Base-by-base conservation (phyloP, 495 filamentous ascomycete genomes). In the Hamigera avellanea region DNA sequence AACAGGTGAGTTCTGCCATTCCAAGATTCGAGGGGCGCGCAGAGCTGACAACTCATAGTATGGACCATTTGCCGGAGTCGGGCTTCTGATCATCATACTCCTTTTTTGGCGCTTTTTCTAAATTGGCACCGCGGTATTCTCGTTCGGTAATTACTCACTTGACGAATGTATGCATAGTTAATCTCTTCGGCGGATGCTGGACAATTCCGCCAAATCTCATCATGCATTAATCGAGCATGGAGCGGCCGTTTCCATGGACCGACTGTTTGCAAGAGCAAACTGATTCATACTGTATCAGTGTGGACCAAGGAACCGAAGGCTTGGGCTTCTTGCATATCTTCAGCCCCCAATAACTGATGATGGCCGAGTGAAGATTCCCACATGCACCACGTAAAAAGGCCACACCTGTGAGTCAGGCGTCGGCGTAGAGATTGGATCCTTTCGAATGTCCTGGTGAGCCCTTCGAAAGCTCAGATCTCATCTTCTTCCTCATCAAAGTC, bases 401-500 rank as follows among this genome's bases (percentile, higher is more conserved):
- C n/a, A n/a, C n/a, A n/a, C n/a, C n/a, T n/a, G n/a, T n/a, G n/a
- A n/a, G n/a, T n/a, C n/a, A n/a, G n/a, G n/a, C n/a, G n/a, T n/a
- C n/a, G n/a, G n/a, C n/a, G n/a, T n/a, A n/a, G n/a, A n/a, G n/a
- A n/a, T n/a, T n/a, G n/a, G n/a, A n/a, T n/a, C n/a, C n/a, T n/a
- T n/a, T n/a, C n/a, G n/a, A n/a, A n/a, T n/a, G n/a, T n/a, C n/a
- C n/a, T n/a, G n/a, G n/a, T n/a, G n/a, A n/a, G n/a, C n/a, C 21
- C 17, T 15, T 16, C 17, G n/a, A 6, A 5, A 15, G 7, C 25
- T 15, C 14, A 94, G 35, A 95, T 87, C 59, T 98, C 93, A 67
- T 98, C 91, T 53, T 98, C 93, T 61, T 96, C 93, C 42, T 96
- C 91, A 52, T 98, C 91, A 57, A 94, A 98, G 59, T 98, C 93